Evolutionary conservation across 179 eudicot genomes (phyloP).

Genomic region (Gypsophila paniculata): DNA sequence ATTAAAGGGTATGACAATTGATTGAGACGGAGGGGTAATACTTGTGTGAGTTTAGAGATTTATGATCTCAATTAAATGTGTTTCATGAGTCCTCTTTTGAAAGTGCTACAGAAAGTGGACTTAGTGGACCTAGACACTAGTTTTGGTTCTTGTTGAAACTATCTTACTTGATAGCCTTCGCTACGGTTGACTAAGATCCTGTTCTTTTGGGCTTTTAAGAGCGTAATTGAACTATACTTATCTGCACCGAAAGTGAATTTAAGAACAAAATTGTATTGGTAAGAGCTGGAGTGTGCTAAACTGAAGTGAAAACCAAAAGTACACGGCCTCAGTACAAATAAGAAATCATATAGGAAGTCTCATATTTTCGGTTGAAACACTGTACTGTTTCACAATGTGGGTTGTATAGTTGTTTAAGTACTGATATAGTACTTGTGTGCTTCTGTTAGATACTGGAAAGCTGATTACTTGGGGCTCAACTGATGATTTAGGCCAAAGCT

Average conservation of each 20-base stretch:
- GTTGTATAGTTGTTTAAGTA: background rate
- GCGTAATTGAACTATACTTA: no score
- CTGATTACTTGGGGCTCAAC: slow-evolving; percentile 98
- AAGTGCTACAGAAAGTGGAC: background rate
- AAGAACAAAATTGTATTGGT: no score
- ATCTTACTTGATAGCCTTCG: background rate
- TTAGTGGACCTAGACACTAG: background rate
- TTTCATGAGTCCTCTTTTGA: background rate
- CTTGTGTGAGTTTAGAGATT: background rate
- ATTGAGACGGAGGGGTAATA: background rate
- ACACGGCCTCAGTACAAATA: no score
- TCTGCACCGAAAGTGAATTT: no score
- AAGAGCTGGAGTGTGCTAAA: no score
- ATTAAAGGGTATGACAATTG: background rate
- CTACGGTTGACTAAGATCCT: background rate
- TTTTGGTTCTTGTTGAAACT: background rate
- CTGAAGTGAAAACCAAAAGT: no score
- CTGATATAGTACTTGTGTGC: slow-evolving; percentile 2
- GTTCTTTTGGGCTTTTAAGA: no score
- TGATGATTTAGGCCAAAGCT: slow-evolving; percentile 95
- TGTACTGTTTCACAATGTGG: slow-evolving; percentile 14
- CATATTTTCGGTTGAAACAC: background rate
- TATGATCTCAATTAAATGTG: background rate
- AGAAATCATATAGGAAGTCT: background rate
- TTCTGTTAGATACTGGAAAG: slow-evolving; percentile 61